Evolutionary conservation across 331 rosid species (phyloP).

Genomic region (Rosa hybrid): DNA sequence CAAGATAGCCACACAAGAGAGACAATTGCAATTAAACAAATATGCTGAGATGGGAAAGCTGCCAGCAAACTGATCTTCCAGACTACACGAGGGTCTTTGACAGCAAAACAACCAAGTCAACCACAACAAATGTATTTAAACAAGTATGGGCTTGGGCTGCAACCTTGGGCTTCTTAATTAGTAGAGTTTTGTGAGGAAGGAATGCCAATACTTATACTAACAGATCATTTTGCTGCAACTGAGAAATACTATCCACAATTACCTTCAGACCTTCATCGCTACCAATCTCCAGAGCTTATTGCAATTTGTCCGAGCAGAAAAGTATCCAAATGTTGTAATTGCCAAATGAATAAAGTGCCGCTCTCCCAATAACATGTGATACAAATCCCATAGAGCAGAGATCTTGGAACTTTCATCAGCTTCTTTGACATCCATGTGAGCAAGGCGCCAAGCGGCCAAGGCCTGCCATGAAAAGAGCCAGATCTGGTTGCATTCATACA

Average conservation of each 20-base stretch:
- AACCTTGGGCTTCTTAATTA: too few relatives aligned
- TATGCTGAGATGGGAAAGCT: too few relatives aligned
- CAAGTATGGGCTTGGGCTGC: too few relatives aligned
- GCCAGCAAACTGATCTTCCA: too few relatives aligned
- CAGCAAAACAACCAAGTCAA: too few relatives aligned
- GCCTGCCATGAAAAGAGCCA: slow-evolving; percentile 75
- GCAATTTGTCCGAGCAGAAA: slow-evolving; percentile 63
- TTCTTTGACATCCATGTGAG: slow-evolving; percentile 61
- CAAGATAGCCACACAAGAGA: too few relatives aligned
- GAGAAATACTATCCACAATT: slow-evolving; percentile 63
- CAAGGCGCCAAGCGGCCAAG: too few relatives aligned
- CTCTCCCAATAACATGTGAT: slow-evolving; percentile 76
- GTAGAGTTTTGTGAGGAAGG: too few relatives aligned
- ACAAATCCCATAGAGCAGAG: slow-evolving; percentile 59
- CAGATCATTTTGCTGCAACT: slow-evolving; percentile 61
- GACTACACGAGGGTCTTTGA: too few relatives aligned
- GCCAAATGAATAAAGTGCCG: slow-evolving; percentile 76
- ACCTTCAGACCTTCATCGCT: slow-evolving; percentile 69
- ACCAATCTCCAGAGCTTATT: slow-evolving; percentile 78
- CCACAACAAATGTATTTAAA: too few relatives aligned
- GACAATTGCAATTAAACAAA: too few relatives aligned
- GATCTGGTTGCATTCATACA: slow-evolving; percentile 75
- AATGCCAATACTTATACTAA: too few relatives aligned
- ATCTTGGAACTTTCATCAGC: slow-evolving; percentile 52
- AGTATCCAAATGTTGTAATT: slow-evolving; percentile 70